A percentile compares a stretch with the other conserved stretches of the same genome.
Conservation (phyloP, 2,329 filamentous ascomycete species). For the Colletotrichum liaoningense region DNA sequence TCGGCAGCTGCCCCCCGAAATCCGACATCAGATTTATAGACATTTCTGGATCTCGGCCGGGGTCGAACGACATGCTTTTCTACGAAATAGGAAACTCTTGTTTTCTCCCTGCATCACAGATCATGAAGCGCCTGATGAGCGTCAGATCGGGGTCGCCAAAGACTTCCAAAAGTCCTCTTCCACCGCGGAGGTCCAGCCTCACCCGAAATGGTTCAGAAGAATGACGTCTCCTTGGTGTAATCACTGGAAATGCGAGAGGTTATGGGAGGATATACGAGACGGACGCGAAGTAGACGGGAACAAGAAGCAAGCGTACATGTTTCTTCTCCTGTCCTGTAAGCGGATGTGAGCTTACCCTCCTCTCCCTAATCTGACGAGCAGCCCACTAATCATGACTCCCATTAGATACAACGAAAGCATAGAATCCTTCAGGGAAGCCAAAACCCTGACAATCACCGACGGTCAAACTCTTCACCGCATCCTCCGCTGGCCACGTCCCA, state of each 20-base stretch:
- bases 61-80: constrained; percentile 28
- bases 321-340: constrained; percentile 33
- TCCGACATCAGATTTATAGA: constrained; percentile 32
- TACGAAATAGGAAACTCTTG: neutral
- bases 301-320: constrained; percentile 17
- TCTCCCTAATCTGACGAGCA: neutral
- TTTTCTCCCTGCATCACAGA: constrained; percentile 30
- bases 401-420: constrained; percentile 31
- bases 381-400: neutral
- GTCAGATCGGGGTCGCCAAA: constrained; percentile 21
- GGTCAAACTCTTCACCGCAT: constrained; percentile 25
- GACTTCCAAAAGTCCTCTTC: constrained; percentile 2
- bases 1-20: constrained; percentile 24
- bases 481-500: neutral
- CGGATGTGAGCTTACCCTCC: constrained; percentile 19
- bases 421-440: constrained; percentile 14
- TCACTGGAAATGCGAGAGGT: constrained; percentile 36
- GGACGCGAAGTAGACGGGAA: neutral
- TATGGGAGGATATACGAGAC: constrained; percentile 27
- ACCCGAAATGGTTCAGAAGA: constrained; percentile 32
- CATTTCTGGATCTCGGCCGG: constrained; percentile 22
- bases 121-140: constrained; percentile 31
- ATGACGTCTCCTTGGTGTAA: constrained; percentile 37
- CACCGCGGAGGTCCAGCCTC: constrained; percentile 15
- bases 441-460: constrained; percentile 32